Conservation (phyloP, 2,329 filamentous ascomycete species). For the Claviceps africana region DNA sequence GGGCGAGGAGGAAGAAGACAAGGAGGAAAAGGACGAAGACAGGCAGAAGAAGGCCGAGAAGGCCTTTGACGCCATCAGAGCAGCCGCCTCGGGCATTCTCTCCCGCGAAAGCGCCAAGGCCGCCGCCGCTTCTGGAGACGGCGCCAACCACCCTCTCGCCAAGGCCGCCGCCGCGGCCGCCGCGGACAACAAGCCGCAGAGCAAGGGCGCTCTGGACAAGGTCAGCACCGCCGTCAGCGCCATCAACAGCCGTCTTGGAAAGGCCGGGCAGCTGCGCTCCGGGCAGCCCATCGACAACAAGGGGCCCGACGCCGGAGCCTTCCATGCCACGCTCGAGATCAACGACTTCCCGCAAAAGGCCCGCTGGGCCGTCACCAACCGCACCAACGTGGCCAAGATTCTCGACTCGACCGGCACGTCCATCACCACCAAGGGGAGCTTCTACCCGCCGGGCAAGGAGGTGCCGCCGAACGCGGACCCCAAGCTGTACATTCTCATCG, state of each 20-base stretch:
- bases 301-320: conserved; percentile 89
- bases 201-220: conserved; percentile 63
- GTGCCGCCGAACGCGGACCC: conserved; percentile 61
- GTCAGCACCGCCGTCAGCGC: conserved; percentile 81
- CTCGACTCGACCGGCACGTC: conserved; percentile 87
- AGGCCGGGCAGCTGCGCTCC: conserved; percentile 75
- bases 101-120: conserved; percentile 36
- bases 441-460: conserved; percentile 71
- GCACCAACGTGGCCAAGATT: conserved; percentile 97
- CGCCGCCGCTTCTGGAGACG: conserved; percentile 15
- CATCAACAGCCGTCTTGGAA: conserved; percentile 82
- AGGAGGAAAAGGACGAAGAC: conserved; percentile 65
- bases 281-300: conserved; percentile 97
- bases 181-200: conserved; percentile 36
- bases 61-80: conserved; percentile 50
- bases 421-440: conserved; percentile 93
- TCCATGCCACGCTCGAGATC: conserved; percentile 94
- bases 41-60: conserved; percentile 59
- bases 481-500: conserved; percentile 96
- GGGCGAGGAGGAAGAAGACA: conserved; percentile 67
- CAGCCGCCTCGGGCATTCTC: conserved; percentile 44
- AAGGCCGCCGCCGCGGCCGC: conserved; percentile 25
- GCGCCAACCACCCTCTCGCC: conserved; percentile 8
- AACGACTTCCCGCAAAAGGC: conserved; percentile 99
- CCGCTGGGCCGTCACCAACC: conserved; percentile 94